These are phyloP conservation scores for Paxillus ammoniavirescens DNA, from an alignment of 768 basidiomycete genomes.

Conservation along the genomic window DNA sequence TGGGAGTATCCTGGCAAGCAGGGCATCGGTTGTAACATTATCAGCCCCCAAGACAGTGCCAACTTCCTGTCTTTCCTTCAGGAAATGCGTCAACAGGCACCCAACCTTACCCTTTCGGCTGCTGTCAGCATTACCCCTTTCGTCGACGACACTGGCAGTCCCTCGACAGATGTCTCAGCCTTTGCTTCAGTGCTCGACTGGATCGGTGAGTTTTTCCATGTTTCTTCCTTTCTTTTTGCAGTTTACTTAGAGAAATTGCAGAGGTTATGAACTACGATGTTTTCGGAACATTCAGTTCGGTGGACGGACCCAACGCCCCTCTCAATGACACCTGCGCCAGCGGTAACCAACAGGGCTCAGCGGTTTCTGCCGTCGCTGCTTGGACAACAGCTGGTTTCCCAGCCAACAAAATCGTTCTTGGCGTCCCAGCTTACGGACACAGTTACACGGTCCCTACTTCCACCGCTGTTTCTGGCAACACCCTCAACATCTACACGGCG, in stretches of 20 bases:
- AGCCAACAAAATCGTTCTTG: slow-evolving; percentile 67
- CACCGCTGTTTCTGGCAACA: slow-evolving; percentile 15
- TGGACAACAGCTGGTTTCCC: slow-evolving; percentile 85
- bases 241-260: slow-evolving; percentile 32
- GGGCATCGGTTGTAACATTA: slow-evolving; percentile 70
- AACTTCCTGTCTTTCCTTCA: slow-evolving; percentile 81
- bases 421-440: slow-evolving; percentile 84
- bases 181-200: slow-evolving; percentile 75
- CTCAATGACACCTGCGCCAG: slow-evolving; percentile 73
- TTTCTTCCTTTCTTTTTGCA: accelerated
- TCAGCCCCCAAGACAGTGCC: slow-evolving; percentile 61
- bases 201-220: slow-evolving; percentile 47
- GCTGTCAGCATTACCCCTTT: slow-evolving; percentile 71
- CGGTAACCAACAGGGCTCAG: slow-evolving; percentile 65
- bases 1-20: slow-evolving; percentile 82
- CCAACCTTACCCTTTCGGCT: slow-evolving; percentile 67
- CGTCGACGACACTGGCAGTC: slow-evolving; percentile 50
- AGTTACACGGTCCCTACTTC: slow-evolving; percentile 47
- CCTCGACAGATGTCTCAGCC: slow-evolving; percentile 58
- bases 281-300: slow-evolving; percentile 48
- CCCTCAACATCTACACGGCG: slow-evolving; percentile 48
- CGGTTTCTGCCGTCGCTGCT: slow-evolving; percentile 63
- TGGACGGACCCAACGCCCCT: slow-evolving; percentile 82
- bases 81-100: slow-evolving; percentile 55
- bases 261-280: slow-evolving; percentile 74